Base-by-base conservation (phyloP, 371 early-diverging fungal species). In the Circinella minor region DNA sequence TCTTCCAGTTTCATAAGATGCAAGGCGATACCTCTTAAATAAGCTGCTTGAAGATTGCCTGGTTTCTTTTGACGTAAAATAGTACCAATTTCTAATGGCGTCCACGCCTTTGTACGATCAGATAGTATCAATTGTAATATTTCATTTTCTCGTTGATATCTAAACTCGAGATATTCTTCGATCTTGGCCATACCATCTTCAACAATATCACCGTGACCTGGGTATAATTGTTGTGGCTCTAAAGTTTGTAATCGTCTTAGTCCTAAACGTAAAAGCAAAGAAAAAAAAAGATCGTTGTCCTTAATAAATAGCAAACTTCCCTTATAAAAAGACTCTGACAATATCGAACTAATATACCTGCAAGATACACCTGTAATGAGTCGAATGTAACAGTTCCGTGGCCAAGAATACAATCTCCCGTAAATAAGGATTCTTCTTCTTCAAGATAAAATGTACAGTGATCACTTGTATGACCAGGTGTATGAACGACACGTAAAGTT, bases 371-470 rank as follows among this genome's bases (percentile, higher is more conserved):
- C 8, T 67, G 59, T n/a, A 96, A 80, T 60, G 92, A 83, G 43
- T 90, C 86, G 77, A 95, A 95, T 1, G 91, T 86, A 3, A 94
- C 86, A 0, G 93, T 89, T 0, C 95, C 95, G 61, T 94, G 90
- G 0, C 97, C 97, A 61, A 97, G 78, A 1, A 96, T 86, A 70
- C 89, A 89, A 71, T 97, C 96, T 1, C 94, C 96, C 3, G 92
- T 88, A 55, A 96, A 92, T 5, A 96, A 51, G 8, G 85, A 85
- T n/a, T 86, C 67, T 61, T 94, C 94, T 74, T 94, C 91, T 57
- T 88, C 85, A 36, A 93, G 74, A 65, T 76, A 90, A 68, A 96
- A 90, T 11, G 87, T 80, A 59, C 91, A 84, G 71, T 96, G 96
- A 70, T 96, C 96, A 37, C 80, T 69, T 0, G 89, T 87, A 71